Percentiles rank a stretch among this genome's conserved stretches.
Evolutionary conservation across 73 alveolate genomes (phyloP).

Genomic region (Urostyla sp.): DNA sequence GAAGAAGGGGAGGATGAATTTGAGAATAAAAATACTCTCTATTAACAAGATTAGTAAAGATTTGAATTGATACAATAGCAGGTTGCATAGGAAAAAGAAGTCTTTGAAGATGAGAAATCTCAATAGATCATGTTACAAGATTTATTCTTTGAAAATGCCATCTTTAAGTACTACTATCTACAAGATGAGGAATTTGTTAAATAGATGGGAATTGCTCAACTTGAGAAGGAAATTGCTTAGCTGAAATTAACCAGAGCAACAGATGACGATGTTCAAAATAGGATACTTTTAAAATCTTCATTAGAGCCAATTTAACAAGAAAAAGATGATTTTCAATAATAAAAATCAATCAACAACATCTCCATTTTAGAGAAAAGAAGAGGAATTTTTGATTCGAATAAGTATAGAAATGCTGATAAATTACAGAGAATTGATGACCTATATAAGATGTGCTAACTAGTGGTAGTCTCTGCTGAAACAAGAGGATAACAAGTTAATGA

Average conservation of each 20-base stretch:
- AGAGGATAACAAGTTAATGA: constrained; percentile 31
- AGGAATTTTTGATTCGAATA: constrained; percentile 28
- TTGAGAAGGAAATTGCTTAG: constrained; percentile 13
- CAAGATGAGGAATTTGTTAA: constrained; percentile 36
- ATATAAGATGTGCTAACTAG: constrained; percentile 4
- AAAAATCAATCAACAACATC: constrained; percentile 12
- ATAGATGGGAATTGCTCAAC: background rate
- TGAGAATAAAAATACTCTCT: constrained; percentile 29
- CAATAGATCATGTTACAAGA: constrained; percentile 50
- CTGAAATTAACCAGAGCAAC: constrained; percentile 36
- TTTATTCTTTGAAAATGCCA: constrained; percentile 46
- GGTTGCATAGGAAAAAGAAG: constrained; percentile 8
- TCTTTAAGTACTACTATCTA: constrained; percentile 42
- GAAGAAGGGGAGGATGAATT: constrained; percentile 45
- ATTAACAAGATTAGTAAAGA: background rate
- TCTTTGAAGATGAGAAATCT: constrained; percentile 7
- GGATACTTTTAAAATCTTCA: constrained; percentile 7
- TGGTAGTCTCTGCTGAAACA: constrained; percentile 37
- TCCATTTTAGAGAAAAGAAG: constrained; percentile 32
- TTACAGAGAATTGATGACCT: background rate
- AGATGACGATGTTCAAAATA: background rate
- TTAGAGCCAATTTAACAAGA: constrained; percentile 2
- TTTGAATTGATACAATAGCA: background rate
- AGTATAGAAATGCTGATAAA: background rate
- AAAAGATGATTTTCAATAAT: background rate